Conservation (phyloP, 345 rosid genomes). For the Bretschneidera sinensis region DNA sequence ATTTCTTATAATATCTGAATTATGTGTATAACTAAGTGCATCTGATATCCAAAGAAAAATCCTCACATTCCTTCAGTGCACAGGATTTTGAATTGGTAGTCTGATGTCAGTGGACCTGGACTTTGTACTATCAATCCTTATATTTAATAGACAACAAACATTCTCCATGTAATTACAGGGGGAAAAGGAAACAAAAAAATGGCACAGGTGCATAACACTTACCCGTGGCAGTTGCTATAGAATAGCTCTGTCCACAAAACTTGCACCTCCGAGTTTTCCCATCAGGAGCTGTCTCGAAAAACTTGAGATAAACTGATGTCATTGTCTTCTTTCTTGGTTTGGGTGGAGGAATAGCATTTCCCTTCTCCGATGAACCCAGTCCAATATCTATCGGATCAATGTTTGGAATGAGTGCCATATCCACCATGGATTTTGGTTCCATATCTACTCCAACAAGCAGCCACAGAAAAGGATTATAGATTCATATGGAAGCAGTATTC, state of each 20-base stretch:
- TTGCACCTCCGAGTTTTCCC: slow-evolving; percentile 89
- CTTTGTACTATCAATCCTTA: no score
- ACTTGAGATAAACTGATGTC: slow-evolving; percentile 95
- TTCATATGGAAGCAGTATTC: neutral
- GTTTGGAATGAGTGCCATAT: slow-evolving; percentile 50
- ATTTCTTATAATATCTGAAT: no score
- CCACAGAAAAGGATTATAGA: slow-evolving; percentile 8
- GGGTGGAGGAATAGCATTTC: slow-evolving; percentile 35
- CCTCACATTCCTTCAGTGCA: neutral
- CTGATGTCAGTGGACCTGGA: no score
- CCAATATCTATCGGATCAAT: slow-evolving; percentile 64
- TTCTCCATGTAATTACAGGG: no score
- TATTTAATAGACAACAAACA: no score
- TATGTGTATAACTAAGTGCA: neutral
- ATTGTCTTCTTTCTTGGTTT: slow-evolving; percentile 88
- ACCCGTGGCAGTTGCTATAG: slow-evolving; percentile 97
- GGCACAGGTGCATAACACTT: slow-evolving; percentile 5
- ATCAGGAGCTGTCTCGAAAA: slow-evolving; percentile 78
- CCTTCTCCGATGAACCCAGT: slow-evolving; percentile 71
- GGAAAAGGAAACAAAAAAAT: neutral
- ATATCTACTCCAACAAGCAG: slow-evolving; percentile 42
- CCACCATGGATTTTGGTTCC: slow-evolving; percentile 81
- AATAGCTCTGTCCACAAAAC: slow-evolving; percentile 90
- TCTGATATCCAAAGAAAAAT: neutral
- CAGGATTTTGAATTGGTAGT: no score